Evolutionary conservation across 176 grass and related monocot genomes (phyloP).

Genomic region (Raddia guianensis): DNA sequence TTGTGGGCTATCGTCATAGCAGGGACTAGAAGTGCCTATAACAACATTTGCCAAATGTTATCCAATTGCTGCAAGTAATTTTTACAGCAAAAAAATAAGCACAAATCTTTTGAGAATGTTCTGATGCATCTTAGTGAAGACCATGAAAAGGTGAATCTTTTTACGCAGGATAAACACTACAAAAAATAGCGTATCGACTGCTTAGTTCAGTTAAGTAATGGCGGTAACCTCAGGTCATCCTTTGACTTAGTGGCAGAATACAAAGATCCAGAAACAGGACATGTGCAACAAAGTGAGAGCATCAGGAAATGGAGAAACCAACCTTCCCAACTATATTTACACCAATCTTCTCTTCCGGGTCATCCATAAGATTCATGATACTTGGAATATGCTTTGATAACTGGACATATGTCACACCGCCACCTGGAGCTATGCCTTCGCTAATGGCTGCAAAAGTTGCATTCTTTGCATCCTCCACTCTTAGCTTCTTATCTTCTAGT

Average conservation of each 20-base stretch:
- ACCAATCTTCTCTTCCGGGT: conserved; percentile 90
- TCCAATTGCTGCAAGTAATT: not conserved
- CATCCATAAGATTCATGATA: conserved; percentile 65
- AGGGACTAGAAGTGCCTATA: conserved; percentile 81
- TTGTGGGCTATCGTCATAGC: conserved; percentile 70
- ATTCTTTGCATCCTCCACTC: conserved; percentile 96
- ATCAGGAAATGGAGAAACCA: conserved; percentile 10
- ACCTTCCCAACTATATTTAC: conserved; percentile 90
- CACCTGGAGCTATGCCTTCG: conserved; percentile 91
- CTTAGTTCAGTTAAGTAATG: not conserved
- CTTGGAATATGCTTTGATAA: conserved; percentile 76
- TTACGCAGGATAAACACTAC: not conserved
- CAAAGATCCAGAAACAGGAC: conserved; percentile 1
- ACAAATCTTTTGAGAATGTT: not conserved
- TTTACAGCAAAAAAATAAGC: not conserved
- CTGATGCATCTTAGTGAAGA: not conserved
- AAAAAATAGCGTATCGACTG: not conserved
- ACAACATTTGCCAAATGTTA: conserved; percentile 16
- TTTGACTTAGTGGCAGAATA: not conserved
- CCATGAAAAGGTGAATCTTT: not conserved
- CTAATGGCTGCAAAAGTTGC: conserved; percentile 90
- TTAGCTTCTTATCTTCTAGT: conserved; percentile 92
- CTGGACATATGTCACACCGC: conserved; percentile 72
- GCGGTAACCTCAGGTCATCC: not conserved
- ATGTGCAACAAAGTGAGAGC: not conserved